These are phyloP conservation scores for Penicillium glabrum DNA, from an alignment of 2,329 filamentous ascomycete species.

Conservation along the genomic window DNA sequence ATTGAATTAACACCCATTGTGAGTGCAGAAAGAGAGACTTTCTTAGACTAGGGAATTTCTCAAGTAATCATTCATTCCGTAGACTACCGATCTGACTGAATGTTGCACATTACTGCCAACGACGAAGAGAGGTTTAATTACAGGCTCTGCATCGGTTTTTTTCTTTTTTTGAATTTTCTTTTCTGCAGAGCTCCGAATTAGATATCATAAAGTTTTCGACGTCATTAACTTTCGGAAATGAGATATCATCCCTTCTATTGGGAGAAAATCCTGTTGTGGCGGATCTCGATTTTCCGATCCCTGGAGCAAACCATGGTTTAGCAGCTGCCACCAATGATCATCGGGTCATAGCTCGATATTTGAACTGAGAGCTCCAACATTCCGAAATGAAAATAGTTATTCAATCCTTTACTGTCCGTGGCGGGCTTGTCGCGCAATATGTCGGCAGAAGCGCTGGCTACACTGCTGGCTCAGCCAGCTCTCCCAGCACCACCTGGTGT, in stretches of 20 bases:
- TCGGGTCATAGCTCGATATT: neutral
- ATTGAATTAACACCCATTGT: too few species aligned
- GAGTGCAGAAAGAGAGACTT: too few species aligned
- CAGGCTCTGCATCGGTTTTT: too few species aligned
- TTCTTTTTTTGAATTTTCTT: too few species aligned
- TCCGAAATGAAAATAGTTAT: neutral
- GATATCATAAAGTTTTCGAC: too few species aligned
- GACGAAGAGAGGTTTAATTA: too few species aligned
- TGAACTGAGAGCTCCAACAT: neutral
- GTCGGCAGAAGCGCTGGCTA: conserved; percentile 6
- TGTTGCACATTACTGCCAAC: too few species aligned
- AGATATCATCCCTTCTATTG: neutral
- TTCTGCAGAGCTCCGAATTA: too few species aligned
- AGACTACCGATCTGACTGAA: too few species aligned
- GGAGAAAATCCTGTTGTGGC: neutral
- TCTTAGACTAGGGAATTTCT: too few species aligned
- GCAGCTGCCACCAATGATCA: neutral
- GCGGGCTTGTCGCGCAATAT: neutral
- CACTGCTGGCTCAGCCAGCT: conserved; percentile 15
- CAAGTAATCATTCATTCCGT: too few species aligned
- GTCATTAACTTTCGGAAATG: neutral
- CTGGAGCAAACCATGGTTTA: neutral
- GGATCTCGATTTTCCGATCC: neutral
- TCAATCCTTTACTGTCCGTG: neutral
- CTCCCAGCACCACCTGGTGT: conserved; percentile 18